Percentiles rank a stretch among this genome's conserved stretches.
phyloP scores from a whole-genome alignment of 805 yeast genomes.

The Teunomyces atbi region DNA sequence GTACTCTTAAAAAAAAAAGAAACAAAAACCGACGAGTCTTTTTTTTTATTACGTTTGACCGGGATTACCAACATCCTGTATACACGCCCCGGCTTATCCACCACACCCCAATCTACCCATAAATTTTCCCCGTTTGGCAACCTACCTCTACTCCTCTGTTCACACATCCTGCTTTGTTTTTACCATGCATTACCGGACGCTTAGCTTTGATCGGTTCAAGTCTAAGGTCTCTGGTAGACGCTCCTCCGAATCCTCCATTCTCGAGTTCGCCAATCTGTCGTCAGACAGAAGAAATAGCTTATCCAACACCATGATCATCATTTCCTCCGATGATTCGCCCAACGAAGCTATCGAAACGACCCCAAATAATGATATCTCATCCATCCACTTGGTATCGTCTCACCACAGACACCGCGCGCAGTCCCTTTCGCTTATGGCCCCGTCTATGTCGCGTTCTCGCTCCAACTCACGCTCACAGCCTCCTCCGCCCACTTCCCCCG shows the following conservation, averaged over 20 bases:
- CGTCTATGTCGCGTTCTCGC: slow-evolving; percentile 8
- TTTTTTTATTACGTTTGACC: background rate
- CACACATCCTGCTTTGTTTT: background rate
- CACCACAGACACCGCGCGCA: slow-evolving; percentile 7
- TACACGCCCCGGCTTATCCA: background rate
- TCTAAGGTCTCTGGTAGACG: slow-evolving; percentile 25
- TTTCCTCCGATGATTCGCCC: slow-evolving; percentile 7
- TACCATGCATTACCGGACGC: slow-evolving; percentile 6
- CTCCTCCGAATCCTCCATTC: slow-evolving; percentile 22
- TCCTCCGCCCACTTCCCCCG: slow-evolving; percentile 6
- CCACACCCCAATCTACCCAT: background rate
- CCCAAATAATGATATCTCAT: background rate
- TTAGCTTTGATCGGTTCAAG: slow-evolving; percentile 26
- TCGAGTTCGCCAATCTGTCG: slow-evolving; percentile 16
- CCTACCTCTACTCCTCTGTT: background rate
- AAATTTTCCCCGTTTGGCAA: background rate
- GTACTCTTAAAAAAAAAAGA: background rate
- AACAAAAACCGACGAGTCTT: background rate
- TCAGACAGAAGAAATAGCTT: slow-evolving; percentile 19
- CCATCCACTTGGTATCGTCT: background rate
- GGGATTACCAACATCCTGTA: background rate
- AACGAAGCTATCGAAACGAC: slow-evolving; percentile 2
- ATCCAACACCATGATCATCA: slow-evolving; percentile 21
- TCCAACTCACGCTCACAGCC: slow-evolving; percentile 9
- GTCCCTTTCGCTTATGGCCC: slow-evolving; percentile 7